Conservation (phyloP, 1,139 yeast species). For the Chernovozyma sophiae-reginae region DNA sequence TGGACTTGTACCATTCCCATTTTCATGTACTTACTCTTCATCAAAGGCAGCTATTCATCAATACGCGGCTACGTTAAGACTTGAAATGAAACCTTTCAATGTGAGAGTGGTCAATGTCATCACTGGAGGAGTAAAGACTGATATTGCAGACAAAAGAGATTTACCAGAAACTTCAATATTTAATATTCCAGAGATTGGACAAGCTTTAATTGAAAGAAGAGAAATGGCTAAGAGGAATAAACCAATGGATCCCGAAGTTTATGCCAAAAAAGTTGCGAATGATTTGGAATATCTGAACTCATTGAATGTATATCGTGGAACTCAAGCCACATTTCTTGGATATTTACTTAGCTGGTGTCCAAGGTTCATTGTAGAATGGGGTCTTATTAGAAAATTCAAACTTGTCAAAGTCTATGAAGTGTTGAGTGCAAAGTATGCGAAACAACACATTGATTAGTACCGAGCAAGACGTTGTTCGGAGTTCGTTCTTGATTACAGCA, state of each 20-base stretch:
- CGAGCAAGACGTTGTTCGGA: too few species aligned
- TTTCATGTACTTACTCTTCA: constrained; percentile 64
- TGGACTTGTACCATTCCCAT: constrained; percentile 67
- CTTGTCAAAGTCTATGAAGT: constrained; percentile 26
- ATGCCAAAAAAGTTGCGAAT: constrained; percentile 51
- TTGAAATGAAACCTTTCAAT: constrained; percentile 70
- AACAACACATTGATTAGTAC: constrained; percentile 13
- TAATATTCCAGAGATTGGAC: constrained; percentile 46
- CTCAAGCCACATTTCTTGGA: constrained; percentile 39
- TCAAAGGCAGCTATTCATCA: constrained; percentile 76
- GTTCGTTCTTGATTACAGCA: too few species aligned
- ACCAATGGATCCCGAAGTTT: constrained; percentile 57
- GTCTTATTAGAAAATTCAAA: constrained; percentile 46
- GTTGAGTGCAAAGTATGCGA: constrained; percentile 21
- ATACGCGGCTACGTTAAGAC: constrained; percentile 57
- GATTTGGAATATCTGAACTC: constrained; percentile 44
- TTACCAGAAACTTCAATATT: constrained; percentile 55
- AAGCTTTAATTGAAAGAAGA: constrained; percentile 49
- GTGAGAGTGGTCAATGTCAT: constrained; percentile 68
- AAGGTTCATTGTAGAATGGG: constrained; percentile 43
- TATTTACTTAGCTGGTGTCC: constrained; percentile 38
- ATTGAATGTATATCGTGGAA: constrained; percentile 52
- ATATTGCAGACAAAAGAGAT: constrained; percentile 41
- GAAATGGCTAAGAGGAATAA: constrained; percentile 56
- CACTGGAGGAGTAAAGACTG: constrained; percentile 44